Percentiles rank a stretch among this genome's conserved stretches.
phyloP scores from a whole-genome alignment of 805 yeast species.

The Candida hungchunana region DNA sequence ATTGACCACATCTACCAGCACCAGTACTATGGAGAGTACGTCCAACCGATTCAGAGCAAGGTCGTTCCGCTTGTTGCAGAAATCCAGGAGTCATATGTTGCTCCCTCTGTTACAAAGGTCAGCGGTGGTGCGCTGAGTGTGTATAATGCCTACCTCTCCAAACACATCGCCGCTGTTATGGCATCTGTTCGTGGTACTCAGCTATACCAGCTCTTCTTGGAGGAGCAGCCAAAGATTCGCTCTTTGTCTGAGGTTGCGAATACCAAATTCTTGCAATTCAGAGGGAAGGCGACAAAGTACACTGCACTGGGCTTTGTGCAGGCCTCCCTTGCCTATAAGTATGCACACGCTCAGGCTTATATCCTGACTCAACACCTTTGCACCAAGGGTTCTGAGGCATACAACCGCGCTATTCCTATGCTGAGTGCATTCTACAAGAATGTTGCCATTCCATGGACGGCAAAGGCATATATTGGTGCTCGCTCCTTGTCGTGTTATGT shows the following conservation, averaged over 20 bases:
- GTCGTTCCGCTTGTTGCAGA: slow-evolving; percentile 9
- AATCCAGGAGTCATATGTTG: slow-evolving; percentile 8
- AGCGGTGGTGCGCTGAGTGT: slow-evolving; percentile 3
- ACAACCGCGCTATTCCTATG: slow-evolving; percentile 8
- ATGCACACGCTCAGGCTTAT: slow-evolving; percentile 5
- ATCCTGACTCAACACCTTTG: neutral
- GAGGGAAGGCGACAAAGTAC: slow-evolving; percentile 7
- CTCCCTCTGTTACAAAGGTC: slow-evolving; percentile 9
- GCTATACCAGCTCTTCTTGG: slow-evolving; percentile 3
- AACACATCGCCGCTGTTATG: slow-evolving; percentile 9
- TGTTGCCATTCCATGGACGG: slow-evolving; percentile 3
- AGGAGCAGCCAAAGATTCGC: slow-evolving; percentile 2
- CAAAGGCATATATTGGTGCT: neutral
- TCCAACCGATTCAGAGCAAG: slow-evolving; percentile 17
- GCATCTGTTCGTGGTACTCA: slow-evolving; percentile 11
- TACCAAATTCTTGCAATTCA: neutral
- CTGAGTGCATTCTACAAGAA: slow-evolving; percentile 7
- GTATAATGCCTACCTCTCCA: slow-evolving; percentile 14
- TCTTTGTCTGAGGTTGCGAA: neutral
- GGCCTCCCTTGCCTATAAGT: slow-evolving; percentile 1
- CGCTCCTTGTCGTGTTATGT: neutral
- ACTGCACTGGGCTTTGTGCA: slow-evolving; percentile 12
- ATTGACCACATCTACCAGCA: slow-evolving; percentile 9
- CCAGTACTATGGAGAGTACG: slow-evolving; percentile 20
- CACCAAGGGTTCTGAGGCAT: neutral